A percentile compares a stretch with the other conserved stretches of the same genome.
Evolutionary conservation across 1,284 basidiomycete genomes (phyloP).

Genomic region (Melampsora americana): DNA sequence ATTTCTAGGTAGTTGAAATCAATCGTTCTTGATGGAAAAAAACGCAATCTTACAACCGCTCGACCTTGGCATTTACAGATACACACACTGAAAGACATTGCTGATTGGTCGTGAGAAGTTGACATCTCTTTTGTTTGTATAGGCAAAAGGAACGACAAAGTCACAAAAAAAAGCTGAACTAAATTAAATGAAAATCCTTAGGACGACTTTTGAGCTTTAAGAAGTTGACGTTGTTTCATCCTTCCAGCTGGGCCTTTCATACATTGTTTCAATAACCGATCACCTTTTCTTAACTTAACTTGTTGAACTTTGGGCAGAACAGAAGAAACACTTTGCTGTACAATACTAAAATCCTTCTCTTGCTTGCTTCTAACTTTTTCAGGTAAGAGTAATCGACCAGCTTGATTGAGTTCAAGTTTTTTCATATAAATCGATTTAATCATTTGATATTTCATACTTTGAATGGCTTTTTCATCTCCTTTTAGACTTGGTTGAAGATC

Average conservation of each 20-base stretch:
- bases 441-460: slow-evolving; percentile 39
- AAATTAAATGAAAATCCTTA: background rate
- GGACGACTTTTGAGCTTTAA: slow-evolving; percentile 16
- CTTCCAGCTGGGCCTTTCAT: slow-evolving; percentile 38
- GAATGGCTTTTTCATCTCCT: slow-evolving; percentile 34
- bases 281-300: slow-evolving; percentile 9
- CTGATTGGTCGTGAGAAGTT: too few species aligned
- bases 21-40: too few species aligned
- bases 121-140: too few species aligned
- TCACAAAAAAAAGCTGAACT: background rate
- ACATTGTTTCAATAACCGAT: slow-evolving; percentile 29
- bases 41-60: too few species aligned
- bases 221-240: slow-evolving; percentile 33
- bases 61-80: too few species aligned
- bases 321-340: background rate
- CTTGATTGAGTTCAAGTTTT: slow-evolving; percentile 35
- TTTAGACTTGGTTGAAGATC: background rate
- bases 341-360: slow-evolving; percentile 30
- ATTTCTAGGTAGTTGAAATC: too few species aligned
- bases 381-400: slow-evolving; percentile 28
- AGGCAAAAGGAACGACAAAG: background rate
- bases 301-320: background rate
- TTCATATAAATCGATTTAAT: slow-evolving; percentile 42
- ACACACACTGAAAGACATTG: too few species aligned
- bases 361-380: slow-evolving; percentile 28